Evolutionary conservation across 208 protist species (phyloP).

Genomic region (Trypanosoma boissoni): DNA sequence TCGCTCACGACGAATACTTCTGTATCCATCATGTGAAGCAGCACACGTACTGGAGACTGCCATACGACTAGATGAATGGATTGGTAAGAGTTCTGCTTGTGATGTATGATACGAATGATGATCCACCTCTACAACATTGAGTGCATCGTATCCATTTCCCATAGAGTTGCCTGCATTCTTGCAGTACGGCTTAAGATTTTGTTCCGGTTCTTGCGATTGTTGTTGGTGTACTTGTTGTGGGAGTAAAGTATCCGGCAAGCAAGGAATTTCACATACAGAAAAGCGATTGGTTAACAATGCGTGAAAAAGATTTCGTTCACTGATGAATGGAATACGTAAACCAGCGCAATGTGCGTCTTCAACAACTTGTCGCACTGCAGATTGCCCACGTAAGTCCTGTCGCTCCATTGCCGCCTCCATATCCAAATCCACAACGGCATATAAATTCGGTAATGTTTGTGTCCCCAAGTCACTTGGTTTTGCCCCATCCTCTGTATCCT

Average conservation of each 20-base stretch:
- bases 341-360: conserved; percentile 5
- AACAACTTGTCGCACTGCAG: conserved; percentile 1
- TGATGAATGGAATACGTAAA: conserved; percentile 11
- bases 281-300: conserved; percentile 27
- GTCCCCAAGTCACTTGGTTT: no score
- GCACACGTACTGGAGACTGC: no score
- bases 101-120: no score
- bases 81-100: no score
- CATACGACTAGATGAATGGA: no score
- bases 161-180: no score
- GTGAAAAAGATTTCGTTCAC: conserved; percentile 23
- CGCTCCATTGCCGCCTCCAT: conserved; percentile 27
- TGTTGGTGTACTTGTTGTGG: not conserved
- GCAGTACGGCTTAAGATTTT: no score
- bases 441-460: conserved; percentile 7
- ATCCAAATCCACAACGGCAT: conserved; percentile 55
- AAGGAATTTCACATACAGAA: conserved; percentile 4
- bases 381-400: not conserved
- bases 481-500: no score
- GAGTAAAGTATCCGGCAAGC: conserved; percentile 7
- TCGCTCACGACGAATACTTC: no score
- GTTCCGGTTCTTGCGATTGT: not conserved
- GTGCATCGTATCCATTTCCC: no score
- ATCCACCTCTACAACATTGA: no score
- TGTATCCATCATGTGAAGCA: no score